Base-by-base conservation (phyloP, 176 grass and related monocot genomes). In the Musa beccarii region DNA sequence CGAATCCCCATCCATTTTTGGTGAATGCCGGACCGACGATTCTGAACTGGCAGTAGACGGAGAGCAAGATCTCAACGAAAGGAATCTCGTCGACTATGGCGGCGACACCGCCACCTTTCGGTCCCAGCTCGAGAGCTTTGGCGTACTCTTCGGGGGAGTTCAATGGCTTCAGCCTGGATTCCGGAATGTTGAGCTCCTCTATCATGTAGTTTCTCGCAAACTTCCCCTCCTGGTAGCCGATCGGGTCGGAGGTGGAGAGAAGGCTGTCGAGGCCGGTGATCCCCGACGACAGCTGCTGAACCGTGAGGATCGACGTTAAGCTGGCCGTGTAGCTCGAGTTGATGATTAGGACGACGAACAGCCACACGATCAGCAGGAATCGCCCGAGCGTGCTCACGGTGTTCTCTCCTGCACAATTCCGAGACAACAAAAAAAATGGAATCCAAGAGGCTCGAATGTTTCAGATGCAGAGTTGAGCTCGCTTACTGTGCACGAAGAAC, bases 1-100 rank as follows among this genome's bases (percentile, higher is more conserved):
- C 90, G 59, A 99, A 99, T 68, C 95, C 95, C 95, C 95, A 99
- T 79, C 95, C 95, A 65, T 89, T 86, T 86, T 99, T 94, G 69
- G 95, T 99, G 95, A 99, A 99, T 81, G 87, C 88, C 79, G 86
- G 86, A 0, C 95, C 95, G 0, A 94, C 86, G 6, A 75, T 94
- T 69, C 76, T 86, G 83, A 91, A 99, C 64, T 92, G 84, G 76
- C 95, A 99, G 82, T 91, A 87, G 53, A 75, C 87, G 23, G 95
- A 86, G 8, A 99, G 85, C 80, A 99, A 99, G n/a, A 92, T 80
- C 65, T 94, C 78, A 51, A 99, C 51, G 72, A 87, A 99, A 1
- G 95, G 90, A 9, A 88, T 81, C 85, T 99, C 95, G 84, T 99
- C 95, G 11, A 99, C 95, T 75, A 99, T 81, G 53, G 95, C 95